These are phyloP conservation scores for Parietaria judaica DNA, from an alignment of 306 rosid species.

Conservation along the genomic window DNA sequence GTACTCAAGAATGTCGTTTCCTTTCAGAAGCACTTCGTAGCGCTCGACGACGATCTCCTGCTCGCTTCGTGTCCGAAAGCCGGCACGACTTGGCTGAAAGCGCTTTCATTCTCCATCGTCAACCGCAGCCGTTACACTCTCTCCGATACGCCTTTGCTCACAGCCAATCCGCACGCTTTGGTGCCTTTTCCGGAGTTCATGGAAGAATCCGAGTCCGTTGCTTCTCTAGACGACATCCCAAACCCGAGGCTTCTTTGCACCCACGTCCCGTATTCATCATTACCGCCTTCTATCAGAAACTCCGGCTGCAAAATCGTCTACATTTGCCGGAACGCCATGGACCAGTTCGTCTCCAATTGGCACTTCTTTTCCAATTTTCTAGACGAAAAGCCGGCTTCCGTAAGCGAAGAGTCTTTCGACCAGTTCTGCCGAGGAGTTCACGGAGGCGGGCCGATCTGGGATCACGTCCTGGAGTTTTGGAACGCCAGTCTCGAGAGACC, in stretches of 20 bases:
- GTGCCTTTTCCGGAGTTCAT: background rate
- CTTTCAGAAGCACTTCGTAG: background rate
- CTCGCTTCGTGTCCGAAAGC: conserved; percentile 5
- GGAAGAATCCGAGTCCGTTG: too few species aligned
- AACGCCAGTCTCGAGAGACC: background rate
- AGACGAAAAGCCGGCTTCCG: too few species aligned
- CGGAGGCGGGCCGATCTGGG: background rate
- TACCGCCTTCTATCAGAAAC: background rate
- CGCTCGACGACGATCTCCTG: background rate
- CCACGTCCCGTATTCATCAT: background rate
- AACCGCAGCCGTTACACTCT: background rate
- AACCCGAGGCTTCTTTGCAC: conserved; percentile 1
- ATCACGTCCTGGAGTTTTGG: background rate
- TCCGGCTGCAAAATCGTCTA: conserved; percentile 6
- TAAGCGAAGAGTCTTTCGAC: background rate
- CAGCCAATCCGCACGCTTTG: background rate
- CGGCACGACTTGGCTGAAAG: conserved; percentile 9
- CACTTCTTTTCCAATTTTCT: background rate
- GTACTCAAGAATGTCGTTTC: background rate
- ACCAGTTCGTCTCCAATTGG: background rate
- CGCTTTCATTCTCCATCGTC: background rate
- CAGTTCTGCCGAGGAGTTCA: background rate
- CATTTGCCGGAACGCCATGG: background rate
- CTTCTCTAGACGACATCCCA: too few species aligned
- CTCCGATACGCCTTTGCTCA: background rate